Base-by-base conservation (phyloP, 441 rosid species). In the Mallotus repandus region DNA sequence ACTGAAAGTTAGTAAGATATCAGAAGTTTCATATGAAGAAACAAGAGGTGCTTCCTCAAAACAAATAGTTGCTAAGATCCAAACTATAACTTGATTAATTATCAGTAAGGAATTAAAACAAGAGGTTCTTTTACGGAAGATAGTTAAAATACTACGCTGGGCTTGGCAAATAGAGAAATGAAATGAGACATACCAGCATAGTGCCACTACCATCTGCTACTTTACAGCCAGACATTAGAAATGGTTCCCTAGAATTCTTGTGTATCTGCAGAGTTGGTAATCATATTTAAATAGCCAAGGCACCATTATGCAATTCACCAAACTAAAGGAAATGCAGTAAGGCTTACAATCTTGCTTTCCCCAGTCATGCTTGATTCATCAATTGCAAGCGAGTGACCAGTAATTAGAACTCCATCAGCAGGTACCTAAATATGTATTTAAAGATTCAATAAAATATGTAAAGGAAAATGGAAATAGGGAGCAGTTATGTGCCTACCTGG, bases 291-390 rank as follows among this genome's bases (percentile, higher is more conserved):
- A 74, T 60, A 74, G 71, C 73, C 14, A 38, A 54, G 25, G 56
- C n/a, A 41, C 8, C 14, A 19, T 45, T 69, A 63, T 46, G 19
- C 48, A 74, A 61, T 29, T 70, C 66, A 59, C 41, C 29, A 69
- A 41, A 65, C 11, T 35, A 21, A 66, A 69, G 49, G n/a, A 73
- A 14, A 59, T 48, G 50, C 56, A 62, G 16, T 54, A 66, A 72
- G 18, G 43, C 82, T 79, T 84, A 93, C 99, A 72, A 89, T 89
- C 83, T 93, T 91, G 89, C 99, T 96, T 84, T 95, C 99, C 74
- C 99, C 99, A 9, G 99, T 95, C 99, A 95, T 95, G 91, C 99
- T 95, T 50, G 99, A 95, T 86, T 95, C 99, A 75, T 95, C 99
- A 76, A 93, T 81, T 5, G 95, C 84, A 72, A 95, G 87, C 50